Percentiles rank a stretch among this genome's conserved stretches.
phyloP scores from a whole-genome alignment of 2,329 filamentous ascomycete species.

The Aspergillus quadrilineatus region DNA sequence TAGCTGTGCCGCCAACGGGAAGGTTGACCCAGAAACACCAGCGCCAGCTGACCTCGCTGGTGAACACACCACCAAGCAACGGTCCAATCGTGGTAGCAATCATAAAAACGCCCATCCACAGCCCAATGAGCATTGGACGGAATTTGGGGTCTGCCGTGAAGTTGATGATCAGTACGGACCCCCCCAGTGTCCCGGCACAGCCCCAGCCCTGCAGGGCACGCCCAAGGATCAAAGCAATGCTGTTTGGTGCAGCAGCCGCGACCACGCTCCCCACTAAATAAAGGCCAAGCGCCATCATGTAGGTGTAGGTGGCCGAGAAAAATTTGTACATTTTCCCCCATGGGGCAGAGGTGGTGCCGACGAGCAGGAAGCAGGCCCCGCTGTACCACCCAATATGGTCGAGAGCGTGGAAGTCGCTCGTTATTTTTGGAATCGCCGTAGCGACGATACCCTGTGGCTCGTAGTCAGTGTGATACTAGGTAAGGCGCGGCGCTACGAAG shows the following conservation, averaged over 20 bases:
- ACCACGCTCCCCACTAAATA: neutral
- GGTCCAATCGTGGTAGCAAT: neutral
- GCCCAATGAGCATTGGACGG: neutral
- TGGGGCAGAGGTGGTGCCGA: neutral
- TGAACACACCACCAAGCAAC: conserved; percentile 19
- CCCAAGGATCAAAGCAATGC: neutral
- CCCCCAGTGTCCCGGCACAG: neutral
- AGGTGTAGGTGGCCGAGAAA: neutral
- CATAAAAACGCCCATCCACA: neutral
- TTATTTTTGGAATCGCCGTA: neutral
- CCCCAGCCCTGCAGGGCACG: neutral
- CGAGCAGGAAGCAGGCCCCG: neutral
- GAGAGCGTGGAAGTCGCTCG: neutral
- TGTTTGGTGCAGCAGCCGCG: neutral
- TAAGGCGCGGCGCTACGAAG: neutral
- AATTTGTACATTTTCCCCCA: neutral
- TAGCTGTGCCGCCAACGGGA: neutral
- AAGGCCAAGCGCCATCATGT: neutral
- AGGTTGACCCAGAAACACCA: conserved; percentile 22
- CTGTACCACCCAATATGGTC: neutral
- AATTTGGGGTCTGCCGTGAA: neutral
- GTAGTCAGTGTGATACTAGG: neutral
- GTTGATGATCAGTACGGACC: neutral
- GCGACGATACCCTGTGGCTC: neutral
- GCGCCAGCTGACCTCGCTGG: conserved; percentile 27